These are phyloP conservation scores for Afroboletus lepidellus DNA, from an alignment of 1,284 basidiomycete genomes.

Conservation along the genomic window DNA sequence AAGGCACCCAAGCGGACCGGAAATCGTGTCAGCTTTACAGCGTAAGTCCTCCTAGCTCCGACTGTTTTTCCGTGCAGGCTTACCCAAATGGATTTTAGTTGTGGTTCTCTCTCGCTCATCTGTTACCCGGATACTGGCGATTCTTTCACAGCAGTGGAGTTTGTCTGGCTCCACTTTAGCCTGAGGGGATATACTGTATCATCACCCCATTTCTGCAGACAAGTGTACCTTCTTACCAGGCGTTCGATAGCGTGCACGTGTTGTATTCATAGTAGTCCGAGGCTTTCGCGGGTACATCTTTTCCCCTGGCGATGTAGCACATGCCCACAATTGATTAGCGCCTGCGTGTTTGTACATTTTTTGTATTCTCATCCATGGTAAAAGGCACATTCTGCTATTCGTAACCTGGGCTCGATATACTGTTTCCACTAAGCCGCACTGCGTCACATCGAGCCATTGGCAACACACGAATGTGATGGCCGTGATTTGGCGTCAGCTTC, in stretches of 20 bases:
- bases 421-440: too few species aligned
- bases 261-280: slow-evolving; percentile 14
- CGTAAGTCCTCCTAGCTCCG: slow-evolving; percentile 16
- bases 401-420: background rate
- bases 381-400: background rate
- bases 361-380: too few species aligned
- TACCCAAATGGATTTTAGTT: slow-evolving; percentile 16
- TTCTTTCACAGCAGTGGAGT: slow-evolving; percentile 21
- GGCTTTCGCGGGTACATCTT: background rate
- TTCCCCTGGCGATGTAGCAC: background rate
- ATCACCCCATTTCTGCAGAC: slow-evolving; percentile 9
- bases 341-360: background rate
- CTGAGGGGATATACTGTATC: slow-evolving; percentile 7
- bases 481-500: too few species aligned
- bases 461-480: too few species aligned
- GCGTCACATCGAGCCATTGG: too few species aligned
- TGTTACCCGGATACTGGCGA: slow-evolving; percentile 34
- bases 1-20: slow-evolving; percentile 28
- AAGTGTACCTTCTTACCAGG: slow-evolving; percentile 2
- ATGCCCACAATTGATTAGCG: background rate
- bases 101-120: slow-evolving; percentile 35
- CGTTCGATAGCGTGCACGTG: background rate
- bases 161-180: slow-evolving; percentile 12
- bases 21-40: slow-evolving; percentile 36
- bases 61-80: background rate